Evolutionary conservation across 2,329 filamentous ascomycete genomes (phyloP).

Genomic region (Colletotrichum tropicale): DNA sequence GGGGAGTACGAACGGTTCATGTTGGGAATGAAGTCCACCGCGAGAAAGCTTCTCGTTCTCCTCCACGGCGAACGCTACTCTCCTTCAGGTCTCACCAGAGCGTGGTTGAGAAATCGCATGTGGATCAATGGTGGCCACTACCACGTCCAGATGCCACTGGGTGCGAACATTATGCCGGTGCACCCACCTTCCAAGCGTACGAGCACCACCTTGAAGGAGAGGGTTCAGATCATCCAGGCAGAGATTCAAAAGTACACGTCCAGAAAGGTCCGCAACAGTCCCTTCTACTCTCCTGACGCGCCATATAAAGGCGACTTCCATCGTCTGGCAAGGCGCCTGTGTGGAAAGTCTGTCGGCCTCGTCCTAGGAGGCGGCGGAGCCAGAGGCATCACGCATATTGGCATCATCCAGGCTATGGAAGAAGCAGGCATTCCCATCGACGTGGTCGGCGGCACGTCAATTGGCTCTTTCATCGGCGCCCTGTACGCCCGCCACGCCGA

Average conservation of each 20-base stretch:
- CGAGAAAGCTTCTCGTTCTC: conserved; percentile 88
- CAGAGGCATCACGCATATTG: conserved; percentile 88
- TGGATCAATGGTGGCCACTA: conserved; percentile 99
- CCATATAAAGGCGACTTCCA: conserved; percentile 98
- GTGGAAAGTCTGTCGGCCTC: conserved; percentile 91
- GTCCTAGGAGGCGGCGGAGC: conserved; percentile 95
- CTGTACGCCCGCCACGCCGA: conserved; percentile 96
- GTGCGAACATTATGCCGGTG: conserved; percentile 75
- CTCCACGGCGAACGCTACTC: conserved; percentile 91
- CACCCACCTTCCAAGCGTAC: conserved; percentile 78
- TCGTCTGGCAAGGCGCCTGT: conserved; percentile 84
- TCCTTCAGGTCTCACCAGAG: conserved; percentile 79
- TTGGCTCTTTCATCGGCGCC: conserved; percentile 93
- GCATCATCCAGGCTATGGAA: conserved; percentile 92
- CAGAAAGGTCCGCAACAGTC: conserved; percentile 84
- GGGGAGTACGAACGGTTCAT: conserved; percentile 97
- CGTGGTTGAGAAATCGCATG: conserved; percentile 89
- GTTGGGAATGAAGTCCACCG: conserved; percentile 95
- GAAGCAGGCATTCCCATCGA: conserved; percentile 97
- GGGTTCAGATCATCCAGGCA: conserved; percentile 92
- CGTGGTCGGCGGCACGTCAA: conserved; percentile 93
- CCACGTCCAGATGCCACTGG: conserved; percentile 94
- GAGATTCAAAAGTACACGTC: conserved; percentile 99
- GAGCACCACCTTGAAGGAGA: conserved; percentile 85
- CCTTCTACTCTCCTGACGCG: conserved; percentile 88